A percentile compares a stretch with the other conserved stretches of the same genome.
Conservation (phyloP, 2,329 filamentous ascomycete species). For the Tolypocladium tundrense region DNA sequence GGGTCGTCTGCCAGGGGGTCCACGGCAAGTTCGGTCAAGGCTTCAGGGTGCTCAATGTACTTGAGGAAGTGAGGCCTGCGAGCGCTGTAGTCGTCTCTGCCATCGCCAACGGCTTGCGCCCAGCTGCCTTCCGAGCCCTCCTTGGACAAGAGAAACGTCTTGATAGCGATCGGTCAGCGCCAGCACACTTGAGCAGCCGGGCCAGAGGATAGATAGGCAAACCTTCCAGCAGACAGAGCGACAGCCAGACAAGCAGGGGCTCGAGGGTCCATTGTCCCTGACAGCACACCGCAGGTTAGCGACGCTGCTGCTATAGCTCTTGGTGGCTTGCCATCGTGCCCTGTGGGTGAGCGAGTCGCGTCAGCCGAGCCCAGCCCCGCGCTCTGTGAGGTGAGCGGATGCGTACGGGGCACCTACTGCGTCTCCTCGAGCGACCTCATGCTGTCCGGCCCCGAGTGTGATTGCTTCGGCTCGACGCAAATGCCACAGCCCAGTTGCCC, state of each 20-base stretch:
- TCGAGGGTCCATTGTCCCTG: slow-evolving; percentile 45
- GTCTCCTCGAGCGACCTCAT: slow-evolving; percentile 29
- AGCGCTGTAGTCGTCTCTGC: slow-evolving; percentile 63
- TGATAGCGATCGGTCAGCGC: slow-evolving; percentile 5
- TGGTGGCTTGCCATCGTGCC: slow-evolving; percentile 57
- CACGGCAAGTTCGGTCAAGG: slow-evolving; percentile 56
- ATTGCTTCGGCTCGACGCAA: neutral
- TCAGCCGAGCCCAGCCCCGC: neutral
- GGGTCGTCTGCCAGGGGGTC: slow-evolving; percentile 83
- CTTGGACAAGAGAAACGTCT: slow-evolving; percentile 76
- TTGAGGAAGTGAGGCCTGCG: slow-evolving; percentile 66
- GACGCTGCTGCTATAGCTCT: slow-evolving; percentile 45
- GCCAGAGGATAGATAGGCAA: neutral
- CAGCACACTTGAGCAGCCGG: neutral
- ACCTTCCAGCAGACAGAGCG: slow-evolving; percentile 93
- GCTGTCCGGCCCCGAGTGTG: slow-evolving; percentile 3
- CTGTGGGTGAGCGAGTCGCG: slow-evolving; percentile 26
- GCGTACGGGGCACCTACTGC: slow-evolving; percentile 17
- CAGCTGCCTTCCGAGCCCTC: slow-evolving; percentile 55
- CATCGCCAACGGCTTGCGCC: slow-evolving; percentile 55
- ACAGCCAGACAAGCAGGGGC: slow-evolving; percentile 60
- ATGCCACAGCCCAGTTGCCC: neutral
- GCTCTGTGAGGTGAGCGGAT: neutral
- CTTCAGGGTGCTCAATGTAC: slow-evolving; percentile 76
- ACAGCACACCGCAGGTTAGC: slow-evolving; percentile 56